These are phyloP conservation scores for Bryoerythrophyllum caledonicum DNA, from an alignment of 225 moss, liverwort and hornwort species.

Conservation along the genomic window DNA sequence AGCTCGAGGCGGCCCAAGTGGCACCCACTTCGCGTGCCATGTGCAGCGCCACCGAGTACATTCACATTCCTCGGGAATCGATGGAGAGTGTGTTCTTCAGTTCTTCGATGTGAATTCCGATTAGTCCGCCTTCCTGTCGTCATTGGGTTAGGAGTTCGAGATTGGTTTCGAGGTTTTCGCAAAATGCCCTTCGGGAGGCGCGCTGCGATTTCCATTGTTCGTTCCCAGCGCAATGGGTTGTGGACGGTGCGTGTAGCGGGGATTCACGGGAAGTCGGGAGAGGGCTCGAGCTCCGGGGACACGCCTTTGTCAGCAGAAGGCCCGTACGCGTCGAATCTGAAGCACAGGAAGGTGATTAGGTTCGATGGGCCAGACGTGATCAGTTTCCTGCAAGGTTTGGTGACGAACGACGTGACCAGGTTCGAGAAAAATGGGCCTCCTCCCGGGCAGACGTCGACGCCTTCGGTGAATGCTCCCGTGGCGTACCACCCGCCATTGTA, in stretches of 20 bases:
- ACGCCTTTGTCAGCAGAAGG: conserved; percentile 33
- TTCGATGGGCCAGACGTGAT: conserved; percentile 68
- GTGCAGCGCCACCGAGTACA: background rate
- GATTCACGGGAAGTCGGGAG: conserved; percentile 32
- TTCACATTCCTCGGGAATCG: background rate
- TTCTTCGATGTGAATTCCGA: background rate
- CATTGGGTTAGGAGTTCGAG: too few relatives aligned
- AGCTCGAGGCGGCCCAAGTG: conserved; percentile 17
- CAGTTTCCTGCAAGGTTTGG: conserved; percentile 70
- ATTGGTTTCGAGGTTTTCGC: background rate
- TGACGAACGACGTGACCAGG: conserved; percentile 73
- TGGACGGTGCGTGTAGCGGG: conserved; percentile 18
- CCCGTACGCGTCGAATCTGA: conserved; percentile 56
- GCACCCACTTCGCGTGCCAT: conserved; percentile 10
- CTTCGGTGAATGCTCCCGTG: conserved; percentile 36
- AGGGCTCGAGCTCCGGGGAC: conserved; percentile 33
- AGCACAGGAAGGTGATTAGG: conserved; percentile 54
- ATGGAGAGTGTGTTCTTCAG: background rate
- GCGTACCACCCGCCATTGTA: conserved; percentile 53
- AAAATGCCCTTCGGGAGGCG: conserved; percentile 30
- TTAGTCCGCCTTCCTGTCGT: background rate
- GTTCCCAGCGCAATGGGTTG: background rate
- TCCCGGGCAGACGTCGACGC: conserved; percentile 17
- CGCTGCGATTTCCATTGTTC: conserved; percentile 15
- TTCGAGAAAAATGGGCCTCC: conserved; percentile 36